Evolutionary conservation across 768 basidiomycete species (phyloP).

Genomic region (Podaxis sp.): DNA sequence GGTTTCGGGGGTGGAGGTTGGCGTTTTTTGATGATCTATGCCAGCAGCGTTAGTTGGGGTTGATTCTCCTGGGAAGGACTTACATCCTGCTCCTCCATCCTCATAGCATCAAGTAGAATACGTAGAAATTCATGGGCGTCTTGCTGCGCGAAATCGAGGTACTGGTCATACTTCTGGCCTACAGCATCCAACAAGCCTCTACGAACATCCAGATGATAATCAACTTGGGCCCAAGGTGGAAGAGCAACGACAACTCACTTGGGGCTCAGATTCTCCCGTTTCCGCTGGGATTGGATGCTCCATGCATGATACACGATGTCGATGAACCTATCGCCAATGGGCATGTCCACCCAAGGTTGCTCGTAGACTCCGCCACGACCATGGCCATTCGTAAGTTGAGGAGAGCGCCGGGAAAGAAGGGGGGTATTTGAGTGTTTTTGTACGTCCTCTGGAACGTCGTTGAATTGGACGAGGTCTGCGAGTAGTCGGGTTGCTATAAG

Average conservation of each 20-base stretch:
- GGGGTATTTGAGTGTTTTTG: constrained; percentile 40
- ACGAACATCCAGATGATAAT: constrained; percentile 24
- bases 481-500: constrained; percentile 67
- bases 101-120: constrained; percentile 86
- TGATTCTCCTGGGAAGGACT: constrained; percentile 22
- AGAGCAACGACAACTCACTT: constrained; percentile 45
- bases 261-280: constrained; percentile 59
- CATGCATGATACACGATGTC: constrained; percentile 61
- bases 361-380: constrained; percentile 52
- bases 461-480: constrained; percentile 56
- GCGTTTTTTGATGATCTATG: constrained; percentile 76
- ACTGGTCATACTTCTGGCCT: constrained; percentile 90
- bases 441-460: constrained; percentile 41
- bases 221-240: constrained; percentile 1
- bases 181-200: constrained; percentile 63
- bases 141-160: constrained; percentile 92
- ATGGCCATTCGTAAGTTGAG: constrained; percentile 69
- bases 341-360: constrained; percentile 59
- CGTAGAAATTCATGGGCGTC: constrained; percentile 94
- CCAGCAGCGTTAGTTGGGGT: constrained; percentile 3
- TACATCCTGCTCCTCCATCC: constrained; percentile 94
- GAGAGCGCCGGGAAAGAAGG: constrained; percentile 54
- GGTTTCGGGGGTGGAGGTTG: constrained; percentile 43
- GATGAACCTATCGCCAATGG: constrained; percentile 70
- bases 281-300: constrained; percentile 53